Conservation (phyloP, 2,329 filamentous ascomycete genomes). For the Cladosporium sp. region DNA sequence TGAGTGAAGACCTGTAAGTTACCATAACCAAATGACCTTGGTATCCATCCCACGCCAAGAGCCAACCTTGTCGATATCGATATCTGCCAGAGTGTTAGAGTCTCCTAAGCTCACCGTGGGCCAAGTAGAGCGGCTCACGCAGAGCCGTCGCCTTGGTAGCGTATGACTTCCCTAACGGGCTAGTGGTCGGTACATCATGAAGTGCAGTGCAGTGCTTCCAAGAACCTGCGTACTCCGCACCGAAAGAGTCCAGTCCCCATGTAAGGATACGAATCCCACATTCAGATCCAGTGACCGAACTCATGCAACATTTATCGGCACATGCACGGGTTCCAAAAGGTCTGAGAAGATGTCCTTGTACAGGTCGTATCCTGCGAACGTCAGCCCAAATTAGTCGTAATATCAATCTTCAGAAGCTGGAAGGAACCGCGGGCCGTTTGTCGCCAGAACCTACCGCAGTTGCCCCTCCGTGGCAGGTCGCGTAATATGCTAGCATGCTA, state of each 20-base stretch:
- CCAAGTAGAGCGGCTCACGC: constrained; percentile 4
- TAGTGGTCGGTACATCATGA: not conserved
- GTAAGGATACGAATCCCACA: not conserved
- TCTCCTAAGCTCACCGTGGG: not conserved
- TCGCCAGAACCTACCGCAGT: not conserved
- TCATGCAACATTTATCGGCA: not conserved
- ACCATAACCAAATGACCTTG: not conserved
- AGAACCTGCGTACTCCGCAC: not conserved
- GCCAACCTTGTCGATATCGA: not conserved
- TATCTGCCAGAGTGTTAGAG: not conserved
- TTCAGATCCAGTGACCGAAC: not conserved
- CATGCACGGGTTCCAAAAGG: not conserved
- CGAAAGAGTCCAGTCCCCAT: not conserved
- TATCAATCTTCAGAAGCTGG: not conserved
- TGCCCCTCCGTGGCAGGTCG: not conserved
- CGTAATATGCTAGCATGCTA: not conserved
- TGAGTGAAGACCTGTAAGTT: not conserved
- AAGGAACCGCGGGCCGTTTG: constrained; percentile 5
- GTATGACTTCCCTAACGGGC: not conserved
- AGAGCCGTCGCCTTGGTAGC: constrained; percentile 4
- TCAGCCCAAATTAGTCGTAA: not conserved
- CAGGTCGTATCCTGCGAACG: not conserved
- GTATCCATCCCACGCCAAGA: not conserved
- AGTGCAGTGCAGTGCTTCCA: not conserved
- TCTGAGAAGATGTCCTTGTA: not conserved